These are phyloP conservation scores for Leccinum longicurvipes DNA, from an alignment of 768 basidiomycete species.

Conservation along the genomic window DNA sequence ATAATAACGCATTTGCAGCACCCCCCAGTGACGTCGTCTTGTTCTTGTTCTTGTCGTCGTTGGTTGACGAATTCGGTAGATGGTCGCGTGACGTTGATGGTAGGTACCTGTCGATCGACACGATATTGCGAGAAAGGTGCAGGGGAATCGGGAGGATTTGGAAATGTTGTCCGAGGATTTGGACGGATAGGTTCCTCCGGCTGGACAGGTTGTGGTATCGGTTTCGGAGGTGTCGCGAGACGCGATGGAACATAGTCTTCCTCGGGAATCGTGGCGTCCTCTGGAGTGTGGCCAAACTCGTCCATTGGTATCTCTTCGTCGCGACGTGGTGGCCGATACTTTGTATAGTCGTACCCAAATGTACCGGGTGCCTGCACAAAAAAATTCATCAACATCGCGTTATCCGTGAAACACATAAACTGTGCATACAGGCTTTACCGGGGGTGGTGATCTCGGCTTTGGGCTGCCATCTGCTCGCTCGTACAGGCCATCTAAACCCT, in stretches of 20 bases:
- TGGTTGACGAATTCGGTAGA: slow-evolving; percentile 28
- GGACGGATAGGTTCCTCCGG: slow-evolving; percentile 28
- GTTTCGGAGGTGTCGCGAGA: slow-evolving; percentile 5
- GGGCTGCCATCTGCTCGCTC: slow-evolving; percentile 68
- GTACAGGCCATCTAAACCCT: slow-evolving; percentile 69
- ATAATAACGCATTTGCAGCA: slow-evolving; percentile 86
- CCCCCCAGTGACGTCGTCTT: slow-evolving; percentile 47
- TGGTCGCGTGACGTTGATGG: slow-evolving; percentile 29
- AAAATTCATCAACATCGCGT: background rate
- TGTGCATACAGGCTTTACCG: slow-evolving; percentile 56
- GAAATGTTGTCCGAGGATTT: slow-evolving; percentile 10
- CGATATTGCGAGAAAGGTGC: slow-evolving; percentile 64
- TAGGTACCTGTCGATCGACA: slow-evolving; percentile 27
- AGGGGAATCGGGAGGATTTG: slow-evolving; percentile 46
- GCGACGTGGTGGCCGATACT: slow-evolving; percentile 52
- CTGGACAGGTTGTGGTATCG: slow-evolving; percentile 25
- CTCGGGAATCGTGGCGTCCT: slow-evolving; percentile 18
- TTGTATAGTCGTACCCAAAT: slow-evolving; percentile 73
- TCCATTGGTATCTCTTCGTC: slow-evolving; percentile 57
- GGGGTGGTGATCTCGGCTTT: slow-evolving; percentile 41
- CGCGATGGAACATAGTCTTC: background rate
- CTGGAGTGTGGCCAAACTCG: slow-evolving; percentile 55
- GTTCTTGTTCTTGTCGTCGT: slow-evolving; percentile 27
- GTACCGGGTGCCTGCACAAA: slow-evolving; percentile 69
- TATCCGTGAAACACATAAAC: background rate